Evolutionary conservation across 2,329 filamentous ascomycete species (phyloP).

Genomic region (Fusarium austroafricanum): DNA sequence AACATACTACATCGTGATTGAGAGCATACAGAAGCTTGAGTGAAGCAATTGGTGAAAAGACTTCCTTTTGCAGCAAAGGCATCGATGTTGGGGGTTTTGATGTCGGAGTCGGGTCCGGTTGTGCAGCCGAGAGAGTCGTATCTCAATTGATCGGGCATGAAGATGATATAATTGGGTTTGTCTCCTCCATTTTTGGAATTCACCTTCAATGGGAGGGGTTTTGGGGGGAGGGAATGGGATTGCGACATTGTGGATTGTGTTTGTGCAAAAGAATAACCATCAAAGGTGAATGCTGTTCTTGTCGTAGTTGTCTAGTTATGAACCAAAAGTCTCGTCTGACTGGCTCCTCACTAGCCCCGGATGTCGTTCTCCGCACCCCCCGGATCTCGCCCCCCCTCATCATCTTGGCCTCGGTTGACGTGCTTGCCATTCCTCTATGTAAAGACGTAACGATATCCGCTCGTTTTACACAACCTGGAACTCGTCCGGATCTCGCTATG

Average conservation of each 20-base stretch:
- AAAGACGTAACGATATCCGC: neutral
- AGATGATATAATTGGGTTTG: conserved; percentile 55
- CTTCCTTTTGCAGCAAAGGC: conserved; percentile 53
- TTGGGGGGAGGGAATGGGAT: conserved; percentile 18
- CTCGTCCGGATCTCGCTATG: conserved; percentile 36
- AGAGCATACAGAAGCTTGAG: conserved; percentile 59
- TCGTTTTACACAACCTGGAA: neutral
- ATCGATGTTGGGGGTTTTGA: conserved; percentile 58
- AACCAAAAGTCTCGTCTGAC: neutral
- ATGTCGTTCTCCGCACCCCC: conserved; percentile 37
- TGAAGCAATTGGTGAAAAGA: conserved; percentile 59
- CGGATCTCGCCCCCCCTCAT: conserved; percentile 1
- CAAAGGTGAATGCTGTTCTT: neutral
- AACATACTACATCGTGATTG: conserved; percentile 62
- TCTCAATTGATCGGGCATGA: conserved; percentile 62
- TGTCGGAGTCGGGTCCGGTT: conserved; percentile 38
- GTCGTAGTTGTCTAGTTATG: conserved; percentile 1
- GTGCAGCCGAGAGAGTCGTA: conserved; percentile 57
- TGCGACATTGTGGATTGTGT: conserved; percentile 18
- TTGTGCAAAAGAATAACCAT: neutral
- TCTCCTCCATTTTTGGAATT: conserved; percentile 45
- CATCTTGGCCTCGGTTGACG: conserved; percentile 21
- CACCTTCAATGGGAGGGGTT: conserved; percentile 40
- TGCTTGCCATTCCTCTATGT: conserved; percentile 11
- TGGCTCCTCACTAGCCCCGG: conserved; percentile 5